Evolutionary conservation across 2,329 filamentous ascomycete genomes (phyloP), one percentile per base, ranked within the genome.

Genomic region (Apiospora rasikravindrae): DNA sequence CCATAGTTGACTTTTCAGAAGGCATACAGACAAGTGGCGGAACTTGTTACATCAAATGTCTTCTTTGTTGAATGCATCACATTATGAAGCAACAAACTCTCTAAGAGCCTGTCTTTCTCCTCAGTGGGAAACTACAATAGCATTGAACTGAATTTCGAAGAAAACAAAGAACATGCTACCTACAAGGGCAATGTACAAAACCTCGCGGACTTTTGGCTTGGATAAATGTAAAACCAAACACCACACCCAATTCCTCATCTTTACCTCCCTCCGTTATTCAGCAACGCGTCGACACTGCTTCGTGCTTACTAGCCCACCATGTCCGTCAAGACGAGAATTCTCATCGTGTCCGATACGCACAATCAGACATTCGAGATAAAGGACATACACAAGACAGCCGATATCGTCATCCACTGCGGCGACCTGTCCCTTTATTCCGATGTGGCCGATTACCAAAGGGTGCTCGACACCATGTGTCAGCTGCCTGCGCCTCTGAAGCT

Each of bases 401-500:
- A 90, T 73, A 84, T 88, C 4, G 83, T 81, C 14, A 82, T 88
- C 2, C 86, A 88, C 79, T 89, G 87, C 73, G 88, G 88, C 61
- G 86, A 89, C 71, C 79, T 89, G 3, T 88, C 86, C 0, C 78
- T 82, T 0, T 78, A 78, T 10, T 86, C 84, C 3, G 81, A 80
- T 11, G 69, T 86, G 0, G 67, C 75, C 1, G 86, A 88, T 84
- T 84, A 49, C 57, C 76, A 75, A 14, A 75, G 76, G 0, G 82
- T 86, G 0, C 79, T 89, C 13, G 72, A 79, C n/a, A 77, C 85
- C 49, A 79, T 90, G 5, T 76, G 81, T 5, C 69, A 72, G 1
- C 76, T 88, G n/a, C 74, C 82, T 7, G 86, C 87, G 1, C 84
- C 86, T 0, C 79, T 89, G 8, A 89, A 89, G 74, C 80, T 90